Evolutionary conservation across 2,329 filamentous ascomycete genomes (phyloP), one percentile per base, ranked within the genome.

Genomic region (Aspergillus sp.): DNA sequence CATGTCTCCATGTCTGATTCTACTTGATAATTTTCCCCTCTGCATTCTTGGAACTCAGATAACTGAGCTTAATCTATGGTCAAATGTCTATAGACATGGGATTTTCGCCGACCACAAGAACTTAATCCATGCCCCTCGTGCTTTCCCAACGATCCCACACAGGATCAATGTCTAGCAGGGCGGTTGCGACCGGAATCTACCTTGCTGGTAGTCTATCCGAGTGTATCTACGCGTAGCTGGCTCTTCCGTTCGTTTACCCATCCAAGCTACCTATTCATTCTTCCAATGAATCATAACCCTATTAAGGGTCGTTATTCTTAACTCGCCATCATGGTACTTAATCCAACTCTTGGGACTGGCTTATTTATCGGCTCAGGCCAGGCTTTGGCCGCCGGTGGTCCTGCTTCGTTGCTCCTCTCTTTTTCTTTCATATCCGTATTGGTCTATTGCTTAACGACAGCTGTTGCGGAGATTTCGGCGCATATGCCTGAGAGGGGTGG

Each of bases 311-410:
- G 4, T 48, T 42, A 54, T 53, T 45, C 27, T 47, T 52, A 56
- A 30, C 34, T 33, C 12, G 33, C 29, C 58, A 80, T 79, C 56
- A 82, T 83, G 54, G 76, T 77, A 28, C 67, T 82, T 27, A 75
- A 76, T 37, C 77, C 77, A 48, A 78, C 77, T 12, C 77, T 81
- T 45, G 72, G 73, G 40, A 78, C 75, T 5, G 76, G 76, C 47
- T 55, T 79, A 5, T 79, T 81, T 58, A 64, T 80, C 39, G 75
- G 75, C 47, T 72, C 74, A 10, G 77, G 77, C 39, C 66, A 71
- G 49, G 74, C 75, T 3, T 72, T 81, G 44, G 70, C 72, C 33
- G 69, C 66, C 28, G 76, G 71, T 40, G 77, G 75, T 7, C 77
- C 75, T 9, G 65, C 74, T 4, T 74, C 75, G 38, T 67, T 77